These are phyloP conservation scores for Aspergillus neoniger DNA, from an alignment of 2,329 filamentous ascomycete species.

Conservation along the genomic window DNA sequence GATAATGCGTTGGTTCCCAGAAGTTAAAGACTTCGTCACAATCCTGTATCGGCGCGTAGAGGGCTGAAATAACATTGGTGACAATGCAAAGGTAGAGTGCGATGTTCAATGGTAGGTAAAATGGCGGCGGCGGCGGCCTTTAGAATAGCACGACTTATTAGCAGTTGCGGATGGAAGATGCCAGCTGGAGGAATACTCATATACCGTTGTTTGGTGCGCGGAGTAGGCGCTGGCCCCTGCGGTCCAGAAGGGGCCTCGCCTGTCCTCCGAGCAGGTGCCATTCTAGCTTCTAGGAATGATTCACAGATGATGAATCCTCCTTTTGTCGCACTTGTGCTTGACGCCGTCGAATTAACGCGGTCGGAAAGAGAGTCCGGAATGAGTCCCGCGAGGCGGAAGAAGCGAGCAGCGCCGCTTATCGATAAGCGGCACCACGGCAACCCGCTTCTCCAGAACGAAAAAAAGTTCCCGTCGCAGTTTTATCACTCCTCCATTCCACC, in stretches of 20 bases:
- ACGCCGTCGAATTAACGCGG: not conserved
- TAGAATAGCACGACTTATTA: not conserved
- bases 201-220: constrained; percentile 33
- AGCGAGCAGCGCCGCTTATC: constrained; percentile 4
- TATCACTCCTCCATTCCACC: not conserved
- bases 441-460: not conserved
- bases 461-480: constrained; percentile 3
- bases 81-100: constrained; percentile 79
- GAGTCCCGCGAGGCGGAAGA: not conserved
- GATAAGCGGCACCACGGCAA: constrained; percentile 7
- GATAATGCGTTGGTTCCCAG: constrained; percentile 95
- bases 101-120: constrained; percentile 68
- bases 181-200: constrained; percentile 13
- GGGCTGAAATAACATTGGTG: constrained; percentile 73
- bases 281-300: constrained; percentile 3
- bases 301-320: not conserved
- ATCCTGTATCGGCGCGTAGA: constrained; percentile 90
- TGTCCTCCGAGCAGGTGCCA: constrained; percentile 22
- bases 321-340: not conserved
- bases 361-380: not conserved
- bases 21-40: constrained; percentile 99
- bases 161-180: not conserved
- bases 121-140: constrained; percentile 47
- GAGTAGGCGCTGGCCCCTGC: constrained; percentile 9
- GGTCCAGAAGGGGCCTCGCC: constrained; percentile 11